These are phyloP conservation scores for Passiflora organensis DNA, from an alignment of 345 rosid genomes.

Conservation along the genomic window DNA sequence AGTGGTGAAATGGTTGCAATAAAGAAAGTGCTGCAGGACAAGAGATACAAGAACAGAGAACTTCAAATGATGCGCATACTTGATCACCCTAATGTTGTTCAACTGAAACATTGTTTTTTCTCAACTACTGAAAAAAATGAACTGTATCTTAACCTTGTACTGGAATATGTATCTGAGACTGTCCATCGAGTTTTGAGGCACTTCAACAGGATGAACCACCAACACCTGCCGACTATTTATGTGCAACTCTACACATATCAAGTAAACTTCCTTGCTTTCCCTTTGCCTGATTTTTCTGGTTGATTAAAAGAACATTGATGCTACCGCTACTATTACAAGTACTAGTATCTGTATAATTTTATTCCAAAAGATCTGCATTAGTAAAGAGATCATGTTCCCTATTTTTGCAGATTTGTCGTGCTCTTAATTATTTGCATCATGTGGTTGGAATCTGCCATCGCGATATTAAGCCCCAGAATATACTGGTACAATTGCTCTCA, in stretches of 20 bases:
- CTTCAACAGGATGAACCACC: constrained; percentile 55
- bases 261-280: constrained; percentile 33
- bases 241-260: constrained; percentile 75
- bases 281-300: not conserved
- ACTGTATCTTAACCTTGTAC: constrained; percentile 87
- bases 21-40: constrained; percentile 91
- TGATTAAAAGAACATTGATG: too few relatives aligned
- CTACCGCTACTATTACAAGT: too few relatives aligned
- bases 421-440: constrained; percentile 80
- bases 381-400: constrained; percentile 10
- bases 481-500: constrained; percentile 54
- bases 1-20: constrained; percentile 81
- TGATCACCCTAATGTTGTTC: constrained; percentile 78
- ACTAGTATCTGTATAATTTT: too few relatives aligned
- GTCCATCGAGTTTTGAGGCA: constrained; percentile 82
- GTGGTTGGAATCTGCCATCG: constrained; percentile 95
- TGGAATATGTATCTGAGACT: constrained; percentile 88
- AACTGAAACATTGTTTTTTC: constrained; percentile 83
- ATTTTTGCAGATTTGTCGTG: constrained; percentile 75
- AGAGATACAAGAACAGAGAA: constrained; percentile 96
- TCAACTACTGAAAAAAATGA: constrained; percentile 89
- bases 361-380: not conserved
- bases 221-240: constrained; percentile 53
- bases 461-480: constrained; percentile 96
- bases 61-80: constrained; percentile 91